These are phyloP conservation scores for Chlorella sp. DNA, from an alignment of 139 green algal genomes.

Conservation along the genomic window DNA sequence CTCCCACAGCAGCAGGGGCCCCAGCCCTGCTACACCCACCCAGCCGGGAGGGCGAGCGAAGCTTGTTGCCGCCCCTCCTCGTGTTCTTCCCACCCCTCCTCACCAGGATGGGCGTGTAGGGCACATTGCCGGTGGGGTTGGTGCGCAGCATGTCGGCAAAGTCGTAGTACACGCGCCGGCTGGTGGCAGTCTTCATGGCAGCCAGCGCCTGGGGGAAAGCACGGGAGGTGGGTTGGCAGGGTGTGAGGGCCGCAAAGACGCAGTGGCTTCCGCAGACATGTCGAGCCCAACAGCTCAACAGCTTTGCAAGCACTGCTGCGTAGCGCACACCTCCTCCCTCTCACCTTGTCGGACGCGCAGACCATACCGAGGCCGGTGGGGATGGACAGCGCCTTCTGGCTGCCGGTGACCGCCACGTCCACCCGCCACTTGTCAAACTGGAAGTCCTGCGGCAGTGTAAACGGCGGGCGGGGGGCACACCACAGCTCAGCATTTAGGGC, in stretches of 20 bases:
- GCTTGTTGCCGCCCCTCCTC: too few relatives aligned
- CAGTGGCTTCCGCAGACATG: too few relatives aligned
- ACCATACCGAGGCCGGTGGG: conserved; percentile 94
- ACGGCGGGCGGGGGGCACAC: too few relatives aligned
- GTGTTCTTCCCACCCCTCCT: background rate
- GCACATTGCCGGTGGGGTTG: conserved; percentile 71
- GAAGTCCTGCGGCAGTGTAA: conserved; percentile 12
- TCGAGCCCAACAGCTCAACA: too few relatives aligned
- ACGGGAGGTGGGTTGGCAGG: too few relatives aligned
- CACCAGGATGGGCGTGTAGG: conserved; percentile 78
- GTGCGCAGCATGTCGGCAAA: conserved; percentile 71
- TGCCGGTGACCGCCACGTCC: conserved; percentile 96
- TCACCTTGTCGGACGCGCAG: conserved; percentile 76
- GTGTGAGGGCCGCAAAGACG: too few relatives aligned
- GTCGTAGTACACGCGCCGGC: conserved; percentile 90
- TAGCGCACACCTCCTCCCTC: too few relatives aligned
- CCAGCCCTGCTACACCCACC: too few relatives aligned
- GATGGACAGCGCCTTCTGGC: conserved; percentile 96
- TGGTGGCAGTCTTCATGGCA: conserved; percentile 71
- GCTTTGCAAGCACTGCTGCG: too few relatives aligned
- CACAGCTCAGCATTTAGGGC: too few relatives aligned
- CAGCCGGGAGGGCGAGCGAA: conserved; percentile 47
- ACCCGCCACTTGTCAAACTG: conserved; percentile 95
- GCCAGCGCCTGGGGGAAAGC: conserved; percentile 59
- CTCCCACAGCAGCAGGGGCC: too few relatives aligned